Evolutionary conservation across 805 yeast species (phyloP).

Genomic region (Zygoascus biomembranicola): DNA sequence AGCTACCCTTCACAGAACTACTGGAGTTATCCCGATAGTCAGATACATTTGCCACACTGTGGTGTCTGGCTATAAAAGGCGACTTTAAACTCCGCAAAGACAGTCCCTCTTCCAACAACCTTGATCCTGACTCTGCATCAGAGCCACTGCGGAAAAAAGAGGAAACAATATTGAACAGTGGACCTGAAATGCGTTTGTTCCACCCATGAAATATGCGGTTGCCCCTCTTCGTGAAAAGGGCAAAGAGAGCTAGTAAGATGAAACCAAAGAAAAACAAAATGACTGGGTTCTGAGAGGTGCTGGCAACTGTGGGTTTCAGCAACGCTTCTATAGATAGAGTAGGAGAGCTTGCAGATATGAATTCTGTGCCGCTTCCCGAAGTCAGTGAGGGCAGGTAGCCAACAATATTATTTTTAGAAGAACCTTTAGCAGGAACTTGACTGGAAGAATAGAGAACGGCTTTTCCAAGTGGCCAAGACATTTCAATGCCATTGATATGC

Average conservation of each 20-base stretch:
- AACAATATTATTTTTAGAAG: slow-evolving; percentile 7
- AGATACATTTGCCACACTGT: not conserved
- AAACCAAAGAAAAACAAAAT: not conserved
- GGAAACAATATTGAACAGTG: not conserved
- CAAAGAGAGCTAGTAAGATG: not conserved
- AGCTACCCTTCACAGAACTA: not conserved
- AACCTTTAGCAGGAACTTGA: slow-evolving; percentile 33
- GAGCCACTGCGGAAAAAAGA: not conserved
- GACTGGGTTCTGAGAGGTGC: not conserved
- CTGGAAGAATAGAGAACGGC: slow-evolving; percentile 76
- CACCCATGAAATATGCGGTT: not conserved
- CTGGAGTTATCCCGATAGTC: not conserved
- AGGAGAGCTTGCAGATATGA: not conserved
- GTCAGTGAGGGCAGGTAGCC: slow-evolving; percentile 10
- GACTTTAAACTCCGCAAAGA: slow-evolving; percentile 6
- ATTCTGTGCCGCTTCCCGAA: not conserved
- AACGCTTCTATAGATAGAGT: not conserved
- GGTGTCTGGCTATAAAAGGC: not conserved
- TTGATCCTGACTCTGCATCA: slow-evolving; percentile 1
- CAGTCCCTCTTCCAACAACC: slow-evolving; percentile 11
- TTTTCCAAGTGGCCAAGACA: slow-evolving; percentile 92
- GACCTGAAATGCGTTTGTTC: not conserved
- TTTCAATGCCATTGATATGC: slow-evolving; percentile 69
- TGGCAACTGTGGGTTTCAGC: not conserved
- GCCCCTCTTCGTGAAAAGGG: not conserved